Base-by-base conservation (phyloP, 225 moss, liverwort and hornwort genomes). In the Sphagnum contortum region DNA sequence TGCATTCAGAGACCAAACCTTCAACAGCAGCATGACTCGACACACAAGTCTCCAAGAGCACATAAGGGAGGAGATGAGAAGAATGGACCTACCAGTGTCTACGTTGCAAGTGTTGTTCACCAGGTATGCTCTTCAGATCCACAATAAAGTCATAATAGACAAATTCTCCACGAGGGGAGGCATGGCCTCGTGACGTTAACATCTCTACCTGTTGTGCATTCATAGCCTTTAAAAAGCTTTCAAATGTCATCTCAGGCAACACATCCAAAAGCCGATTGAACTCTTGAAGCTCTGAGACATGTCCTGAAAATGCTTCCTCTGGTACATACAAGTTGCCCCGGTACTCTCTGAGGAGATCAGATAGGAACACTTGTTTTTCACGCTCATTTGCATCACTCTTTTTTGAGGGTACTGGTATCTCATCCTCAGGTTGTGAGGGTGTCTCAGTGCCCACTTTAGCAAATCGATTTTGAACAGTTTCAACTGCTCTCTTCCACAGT, bases 281-380 rank as follows among this genome's bases (percentile, higher is more conserved):
- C 55, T 69, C 73, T 45, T 90, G 77, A 29, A 91, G 62, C 76
- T 90, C 96, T 9, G 85, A 87, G 44, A 78, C 48, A 29, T 75
- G 77, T 14, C 81, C 72, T 74, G 81, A 77, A 64, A 92, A 90
- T 11, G 78, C 82, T 75, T 98, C 96, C 60, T 98, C 96, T 3
- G 96, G 96, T 48, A 98, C 87, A 68, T 85, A 98, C 71, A 98
- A 70, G 68, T 89, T 87, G 10, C 96, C 96, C 66, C 82, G 82
- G 47, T 90, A 90, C 48, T 83, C 87, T 49, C 96, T 90, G 51
- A 98, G 87, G 13, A 98, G 87, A 61, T 93, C 92, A 3, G 93
- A 75, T 61, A 98, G 87, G 59, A 90, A 91, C 12, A 98, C 87
- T 45, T 87, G 68, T 11, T 67, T 76, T 11, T 66, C 53, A 45